Evolutionary conservation across 164 flowering plant genomes (phyloP), one percentile per base, ranked within the genome.

Genomic region (Nymphaea thermarum): DNA sequence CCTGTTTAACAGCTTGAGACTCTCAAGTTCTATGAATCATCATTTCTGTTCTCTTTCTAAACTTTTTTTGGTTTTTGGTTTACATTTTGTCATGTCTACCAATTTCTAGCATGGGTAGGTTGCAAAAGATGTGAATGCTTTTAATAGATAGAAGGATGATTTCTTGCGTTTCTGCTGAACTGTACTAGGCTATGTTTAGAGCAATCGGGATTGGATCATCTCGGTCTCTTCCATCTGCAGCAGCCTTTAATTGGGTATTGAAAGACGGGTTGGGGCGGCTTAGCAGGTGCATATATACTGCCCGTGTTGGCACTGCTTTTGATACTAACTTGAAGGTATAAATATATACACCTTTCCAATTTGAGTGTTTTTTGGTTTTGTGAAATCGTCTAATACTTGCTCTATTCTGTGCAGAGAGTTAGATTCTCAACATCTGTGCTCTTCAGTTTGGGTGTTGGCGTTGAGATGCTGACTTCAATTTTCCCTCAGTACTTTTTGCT

Each of bases 261-360:
- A 93, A 93, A 74, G 98, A 90, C 77, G 98, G 96, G 18, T 86
- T 91, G 71, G 98, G 98, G 71, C 75, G 96, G 75, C 69, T 93
- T 3, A 78, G 92, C 73, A 79, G 96, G 71, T 93, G 96, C 77
- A 84, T 93, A 65, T 93, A 87, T 74, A 91, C 96, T 62, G 97
- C 97, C 67, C 79, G 84, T 69, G 70, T 91, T 15, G 94, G 89
- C 44, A 83, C 90, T 51, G 88, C 94, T 67, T 93, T 93, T 78
- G 98, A 91, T 74, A 89, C 96, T 69, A 91, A 91, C 80, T 84
- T 93, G 76, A 93, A 93, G 91, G 98, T 86, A 77, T 66, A 61
- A 5, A 11, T 45, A 14, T 47, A 36, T 10, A 8, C 16, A 6
- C 42, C 16, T 6, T 61, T 11, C 8, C 6, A 10, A n/a, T 61